A percentile compares a stretch with the other conserved stretches of the same genome.
These are phyloP conservation scores for Abrus pulchellus DNA, from an alignment of 306 rosid species.

Conservation along the genomic window DNA sequence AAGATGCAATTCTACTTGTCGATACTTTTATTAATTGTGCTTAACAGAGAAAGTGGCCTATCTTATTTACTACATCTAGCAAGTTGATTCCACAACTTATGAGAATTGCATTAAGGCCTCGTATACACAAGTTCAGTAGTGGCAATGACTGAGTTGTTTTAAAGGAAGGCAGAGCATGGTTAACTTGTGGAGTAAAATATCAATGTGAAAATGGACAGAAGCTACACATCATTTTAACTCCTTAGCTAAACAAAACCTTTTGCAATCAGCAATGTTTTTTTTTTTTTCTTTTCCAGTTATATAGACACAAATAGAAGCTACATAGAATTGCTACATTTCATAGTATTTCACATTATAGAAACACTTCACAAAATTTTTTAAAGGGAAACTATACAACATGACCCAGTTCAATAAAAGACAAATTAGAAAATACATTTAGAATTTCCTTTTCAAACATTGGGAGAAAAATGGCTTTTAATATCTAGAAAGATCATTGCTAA, in stretches of 20 bases:
- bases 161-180: conserved; percentile 21
- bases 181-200: conserved; percentile 38
- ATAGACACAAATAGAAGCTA: too few relatives aligned
- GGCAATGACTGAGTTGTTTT: conserved; percentile 41
- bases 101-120: conserved; percentile 39
- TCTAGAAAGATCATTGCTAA: too few relatives aligned
- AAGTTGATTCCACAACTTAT: conserved; percentile 39
- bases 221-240: conserved; percentile 1
- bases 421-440: neutral
- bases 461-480: neutral
- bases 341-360: neutral
- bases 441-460: neutral
- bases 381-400: neutral
- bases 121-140: neutral
- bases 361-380: neutral
- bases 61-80: conserved; percentile 4
- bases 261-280: neutral
- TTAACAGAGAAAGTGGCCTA: conserved; percentile 26
- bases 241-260: neutral
- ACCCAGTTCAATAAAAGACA: neutral
- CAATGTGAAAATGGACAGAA: conserved; percentile 38
- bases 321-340: neutral
- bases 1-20: neutral
- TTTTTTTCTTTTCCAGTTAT: too few relatives aligned
- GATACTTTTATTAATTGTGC: conserved; percentile 27